Percentiles rank a stretch among this genome's conserved stretches.
These are phyloP conservation scores for Populus davidiana DNA, from an alignment of 345 rosid species.

Conservation along the genomic window DNA sequence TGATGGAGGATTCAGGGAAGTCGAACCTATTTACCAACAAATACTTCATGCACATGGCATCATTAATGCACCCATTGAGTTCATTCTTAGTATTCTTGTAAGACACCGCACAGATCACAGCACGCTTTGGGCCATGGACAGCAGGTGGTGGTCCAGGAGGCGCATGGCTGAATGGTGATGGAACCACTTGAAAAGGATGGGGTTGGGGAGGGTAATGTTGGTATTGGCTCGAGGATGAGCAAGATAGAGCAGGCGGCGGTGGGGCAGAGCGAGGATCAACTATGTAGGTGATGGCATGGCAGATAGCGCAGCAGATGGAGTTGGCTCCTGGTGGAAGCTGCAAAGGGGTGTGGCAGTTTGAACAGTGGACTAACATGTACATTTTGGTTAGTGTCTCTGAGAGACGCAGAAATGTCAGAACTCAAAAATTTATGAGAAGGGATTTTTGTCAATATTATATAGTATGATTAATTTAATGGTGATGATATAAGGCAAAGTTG, in stretches of 20 bases:
- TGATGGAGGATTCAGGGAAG: constrained; percentile 76
- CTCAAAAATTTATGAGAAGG: too few relatives aligned
- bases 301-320: constrained; percentile 74
- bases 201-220: constrained; percentile 14
- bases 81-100: constrained; percentile 52
- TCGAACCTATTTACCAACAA: constrained; percentile 67
- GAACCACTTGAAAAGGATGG: constrained; percentile 7
- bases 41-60: constrained; percentile 84
- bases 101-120: constrained; percentile 70
- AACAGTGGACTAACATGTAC: constrained; percentile 64
- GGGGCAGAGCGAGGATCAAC: constrained; percentile 34
- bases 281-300: constrained; percentile 49
- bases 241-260: constrained; percentile 2
- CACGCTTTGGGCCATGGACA: constrained; percentile 64
- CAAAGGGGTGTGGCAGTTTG: constrained; percentile 60
- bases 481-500: too few relatives aligned
- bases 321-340: constrained; percentile 64
- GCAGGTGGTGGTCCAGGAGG: constrained; percentile 53
- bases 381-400: constrained; percentile 6
- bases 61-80: constrained; percentile 82
- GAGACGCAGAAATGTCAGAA: too few relatives aligned
- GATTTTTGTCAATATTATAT: too few relatives aligned
- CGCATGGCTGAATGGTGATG: constrained; percentile 46
- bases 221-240: constrained; percentile 15
- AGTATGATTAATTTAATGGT: too few relatives aligned